Percentiles rank a stretch among this genome's conserved stretches.
Conservation (phyloP, 2,329 filamentous ascomycete species). For the Trichophyton mentagrophytes region DNA sequence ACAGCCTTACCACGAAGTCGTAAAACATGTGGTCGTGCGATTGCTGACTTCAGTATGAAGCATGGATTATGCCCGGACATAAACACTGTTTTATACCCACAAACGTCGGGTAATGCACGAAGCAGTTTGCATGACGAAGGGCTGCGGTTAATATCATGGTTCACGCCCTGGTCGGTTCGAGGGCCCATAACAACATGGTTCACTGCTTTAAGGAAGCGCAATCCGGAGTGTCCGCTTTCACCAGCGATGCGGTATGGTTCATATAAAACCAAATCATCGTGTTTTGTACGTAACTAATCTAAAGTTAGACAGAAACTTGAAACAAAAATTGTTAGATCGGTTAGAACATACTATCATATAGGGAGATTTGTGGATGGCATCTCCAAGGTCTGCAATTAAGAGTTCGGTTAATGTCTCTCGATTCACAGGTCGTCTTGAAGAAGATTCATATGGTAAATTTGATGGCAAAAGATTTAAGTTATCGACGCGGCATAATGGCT, state of each 20-base stretch:
- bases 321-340: background rate
- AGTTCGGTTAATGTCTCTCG: constrained; percentile 68
- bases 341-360: constrained; percentile 60
- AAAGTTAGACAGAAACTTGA: background rate
- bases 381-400: constrained; percentile 72
- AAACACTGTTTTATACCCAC: constrained; percentile 69
- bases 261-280: constrained; percentile 77
- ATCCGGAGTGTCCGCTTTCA: constrained; percentile 19
- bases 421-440: constrained; percentile 54
- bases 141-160: background rate
- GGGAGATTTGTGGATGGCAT: constrained; percentile 54
- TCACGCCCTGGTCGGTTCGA: background rate
- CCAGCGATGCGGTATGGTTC: constrained; percentile 52
- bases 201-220: constrained; percentile 64
- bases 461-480: constrained; percentile 67
- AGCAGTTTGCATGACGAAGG: constrained; percentile 32
- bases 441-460: constrained; percentile 58
- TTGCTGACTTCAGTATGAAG: constrained; percentile 71
- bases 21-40: constrained; percentile 63
- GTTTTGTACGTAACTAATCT: constrained; percentile 58
- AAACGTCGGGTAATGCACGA: constrained; percentile 40
- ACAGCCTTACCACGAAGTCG: constrained; percentile 56
- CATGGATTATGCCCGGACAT: constrained; percentile 66
- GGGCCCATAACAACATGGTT: constrained; percentile 40
- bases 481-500: constrained; percentile 60